Conservation (phyloP, 2,329 filamentous ascomycete genomes). For the Trichoderma semiorbis region DNA sequence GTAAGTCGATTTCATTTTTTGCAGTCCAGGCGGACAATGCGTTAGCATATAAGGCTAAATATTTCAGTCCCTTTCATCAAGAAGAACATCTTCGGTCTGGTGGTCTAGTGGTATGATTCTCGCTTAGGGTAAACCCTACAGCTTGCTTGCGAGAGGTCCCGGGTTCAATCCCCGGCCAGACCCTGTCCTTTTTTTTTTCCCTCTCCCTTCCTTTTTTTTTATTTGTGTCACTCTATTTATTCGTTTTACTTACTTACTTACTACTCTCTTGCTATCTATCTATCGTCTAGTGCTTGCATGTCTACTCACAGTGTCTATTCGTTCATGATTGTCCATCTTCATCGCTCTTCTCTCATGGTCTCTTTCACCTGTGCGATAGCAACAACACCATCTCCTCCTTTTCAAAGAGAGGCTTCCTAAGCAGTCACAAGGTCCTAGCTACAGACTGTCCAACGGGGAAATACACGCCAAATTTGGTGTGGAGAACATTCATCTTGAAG, state of each 20-base stretch:
- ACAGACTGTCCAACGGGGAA: not conserved
- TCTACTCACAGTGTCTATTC: not conserved
- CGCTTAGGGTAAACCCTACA: slow-evolving; percentile 15
- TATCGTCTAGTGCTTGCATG: not conserved
- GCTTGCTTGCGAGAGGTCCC: slow-evolving; percentile 41
- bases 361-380: no score
- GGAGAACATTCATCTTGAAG: not conserved
- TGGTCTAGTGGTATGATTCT: slow-evolving; percentile 19
- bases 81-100: not conserved
- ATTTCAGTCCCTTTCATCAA: not conserved
- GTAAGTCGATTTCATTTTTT: not conserved
- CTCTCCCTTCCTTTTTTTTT: not conserved
- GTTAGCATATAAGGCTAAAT: not conserved
- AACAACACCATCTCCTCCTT: not conserved
- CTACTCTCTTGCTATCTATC: not conserved
- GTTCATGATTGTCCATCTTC: not conserved
- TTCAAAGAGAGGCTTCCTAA: not conserved
- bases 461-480: not conserved
- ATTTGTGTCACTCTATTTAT: not conserved
- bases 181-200: slow-evolving; percentile 24
- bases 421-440: not conserved
- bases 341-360: not conserved
- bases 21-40: not conserved
- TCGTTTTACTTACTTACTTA: no score
- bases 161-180: slow-evolving; percentile 47